These are phyloP conservation scores for Vitellaria paradoxa DNA, from an alignment of 179 eudicot genomes.

Conservation along the genomic window DNA sequence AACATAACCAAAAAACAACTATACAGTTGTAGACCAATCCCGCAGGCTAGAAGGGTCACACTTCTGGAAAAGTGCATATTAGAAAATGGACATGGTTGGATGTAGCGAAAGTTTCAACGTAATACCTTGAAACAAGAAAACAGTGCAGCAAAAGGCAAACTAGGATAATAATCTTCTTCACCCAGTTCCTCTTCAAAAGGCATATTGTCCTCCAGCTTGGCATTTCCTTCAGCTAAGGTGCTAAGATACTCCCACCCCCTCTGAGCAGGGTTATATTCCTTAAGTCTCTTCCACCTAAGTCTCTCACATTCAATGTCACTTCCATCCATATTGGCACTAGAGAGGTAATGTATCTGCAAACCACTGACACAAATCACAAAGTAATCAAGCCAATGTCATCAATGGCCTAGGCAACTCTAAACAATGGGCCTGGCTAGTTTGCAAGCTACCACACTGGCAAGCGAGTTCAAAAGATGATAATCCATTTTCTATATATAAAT, in stretches of 20 bases:
- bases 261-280: slow-evolving; percentile 73
- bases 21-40: neutral
- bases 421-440: slow-evolving; percentile 2
- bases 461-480: neutral
- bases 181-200: slow-evolving; percentile 58
- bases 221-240: slow-evolving; percentile 52
- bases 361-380: slow-evolving; percentile 60
- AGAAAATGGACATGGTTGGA: neutral
- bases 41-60: neutral
- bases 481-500: neutral
- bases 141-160: slow-evolving; percentile 90
- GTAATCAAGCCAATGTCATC: slow-evolving; percentile 5
- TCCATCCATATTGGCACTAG: slow-evolving; percentile 71
- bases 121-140: slow-evolving; percentile 90
- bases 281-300: slow-evolving; percentile 79
- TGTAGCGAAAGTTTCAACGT: neutral
- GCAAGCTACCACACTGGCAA: neutral
- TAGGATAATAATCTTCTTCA: slow-evolving; percentile 84
- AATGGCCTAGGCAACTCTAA: slow-evolving; percentile 11
- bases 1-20: neutral
- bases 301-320: slow-evolving; percentile 73
- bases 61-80: neutral
- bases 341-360: slow-evolving; percentile 78
- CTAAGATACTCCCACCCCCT: slow-evolving; percentile 66
- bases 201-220: slow-evolving; percentile 36